Conservation (phyloP, 495 filamentous ascomycete species). For the Penicillium bialowiezense region DNA sequence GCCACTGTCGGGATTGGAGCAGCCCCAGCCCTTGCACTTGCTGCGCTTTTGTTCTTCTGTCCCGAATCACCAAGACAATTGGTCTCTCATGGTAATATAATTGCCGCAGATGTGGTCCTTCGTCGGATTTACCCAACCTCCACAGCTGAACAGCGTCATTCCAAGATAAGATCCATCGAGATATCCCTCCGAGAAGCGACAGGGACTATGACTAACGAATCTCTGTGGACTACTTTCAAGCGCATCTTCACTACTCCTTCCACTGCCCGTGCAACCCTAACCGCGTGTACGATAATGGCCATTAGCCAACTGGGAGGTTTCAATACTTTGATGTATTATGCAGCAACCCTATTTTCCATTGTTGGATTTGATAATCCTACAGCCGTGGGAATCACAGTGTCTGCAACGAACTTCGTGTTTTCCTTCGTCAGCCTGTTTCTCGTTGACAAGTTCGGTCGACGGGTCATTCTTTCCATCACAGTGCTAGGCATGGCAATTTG, state of each 20-base stretch:
- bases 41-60: constrained; percentile 40
- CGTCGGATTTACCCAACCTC: constrained; percentile 35
- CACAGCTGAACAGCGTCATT: constrained; percentile 31
- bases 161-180: constrained; percentile 31
- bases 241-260: constrained; percentile 35
- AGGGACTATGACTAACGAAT: not conserved
- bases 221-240: constrained; percentile 34
- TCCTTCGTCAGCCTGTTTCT: constrained; percentile 44
- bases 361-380: constrained; percentile 51
- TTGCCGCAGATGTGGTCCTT: constrained; percentile 35
- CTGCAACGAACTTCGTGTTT: constrained; percentile 51
- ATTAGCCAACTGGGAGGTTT: constrained; percentile 42
- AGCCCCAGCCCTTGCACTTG: constrained; percentile 43
- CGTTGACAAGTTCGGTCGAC: constrained; percentile 46
- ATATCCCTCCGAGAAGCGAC: constrained; percentile 25
- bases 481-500: constrained; percentile 42
- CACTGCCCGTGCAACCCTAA: constrained; percentile 34
- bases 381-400: constrained; percentile 47
- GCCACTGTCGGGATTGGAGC: constrained; percentile 48
- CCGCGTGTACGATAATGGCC: constrained; percentile 19
- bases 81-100: constrained; percentile 37
- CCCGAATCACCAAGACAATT: constrained; percentile 52
- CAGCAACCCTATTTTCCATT: constrained; percentile 47
- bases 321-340: constrained; percentile 49
- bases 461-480: constrained; percentile 44